phyloP scores from a whole-genome alignment of 805 yeast genomes.

The Lachancea sp. region DNA sequence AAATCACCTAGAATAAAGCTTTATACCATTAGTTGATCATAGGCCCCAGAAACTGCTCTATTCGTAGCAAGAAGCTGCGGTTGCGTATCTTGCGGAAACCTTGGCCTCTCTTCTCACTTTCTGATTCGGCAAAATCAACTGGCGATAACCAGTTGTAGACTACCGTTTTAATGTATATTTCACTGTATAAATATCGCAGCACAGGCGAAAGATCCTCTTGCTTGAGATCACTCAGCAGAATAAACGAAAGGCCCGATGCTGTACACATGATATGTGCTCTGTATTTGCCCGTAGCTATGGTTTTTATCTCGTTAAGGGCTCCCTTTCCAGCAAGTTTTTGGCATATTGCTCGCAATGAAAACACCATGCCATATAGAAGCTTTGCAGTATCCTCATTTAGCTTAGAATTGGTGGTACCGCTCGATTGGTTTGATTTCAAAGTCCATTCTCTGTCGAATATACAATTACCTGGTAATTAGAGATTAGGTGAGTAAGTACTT shows the following conservation, averaged over 20 bases:
- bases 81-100: constrained; percentile 30
- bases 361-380: constrained; percentile 77
- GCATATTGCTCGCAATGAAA: constrained; percentile 71
- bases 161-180: constrained; percentile 29
- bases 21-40: constrained; percentile 19
- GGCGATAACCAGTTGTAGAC: constrained; percentile 29
- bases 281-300: constrained; percentile 63
- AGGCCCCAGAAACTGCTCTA: constrained; percentile 30
- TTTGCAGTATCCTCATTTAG: constrained; percentile 69
- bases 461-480: constrained; percentile 53
- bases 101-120: constrained; percentile 29
- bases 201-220: constrained; percentile 27
- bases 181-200: constrained; percentile 28
- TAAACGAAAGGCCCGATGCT: constrained; percentile 69
- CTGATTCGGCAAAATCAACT: constrained; percentile 28
- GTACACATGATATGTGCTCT: constrained; percentile 78
- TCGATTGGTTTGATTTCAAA: constrained; percentile 25
- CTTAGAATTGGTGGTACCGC: constrained; percentile 43
- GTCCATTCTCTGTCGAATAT: constrained; percentile 74
- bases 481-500: neutral
- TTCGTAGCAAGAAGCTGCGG: constrained; percentile 21
- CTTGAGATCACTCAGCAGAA: constrained; percentile 58
- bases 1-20: neutral
- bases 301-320: constrained; percentile 30
- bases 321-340: constrained; percentile 40